Conservation (phyloP, 352 stramenopile species). For the Globisporangium nunn region DNA sequence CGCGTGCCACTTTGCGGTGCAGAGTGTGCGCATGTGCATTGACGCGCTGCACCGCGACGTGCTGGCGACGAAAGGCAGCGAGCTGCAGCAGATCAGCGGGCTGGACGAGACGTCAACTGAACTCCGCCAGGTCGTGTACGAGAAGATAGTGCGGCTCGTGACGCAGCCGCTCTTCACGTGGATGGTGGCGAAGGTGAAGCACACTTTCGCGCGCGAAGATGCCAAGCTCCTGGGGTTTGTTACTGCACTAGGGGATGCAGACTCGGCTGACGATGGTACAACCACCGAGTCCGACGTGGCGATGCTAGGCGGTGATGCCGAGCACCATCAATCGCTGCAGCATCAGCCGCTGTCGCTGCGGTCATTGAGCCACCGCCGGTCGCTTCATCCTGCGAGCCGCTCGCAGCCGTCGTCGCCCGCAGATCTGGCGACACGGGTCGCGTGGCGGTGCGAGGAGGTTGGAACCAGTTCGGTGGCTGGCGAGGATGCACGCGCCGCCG, state of each 20-base stretch:
- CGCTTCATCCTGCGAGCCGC: conserved; percentile 4
- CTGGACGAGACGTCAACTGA: conserved; percentile 27
- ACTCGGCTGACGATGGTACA: neutral
- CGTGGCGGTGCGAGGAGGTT: neutral
- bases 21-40: conserved; percentile 24
- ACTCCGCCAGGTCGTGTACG: conserved; percentile 26
- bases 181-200: conserved; percentile 31
- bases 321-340: conserved; percentile 2
- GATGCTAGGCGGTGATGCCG: neutral
- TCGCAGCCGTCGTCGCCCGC: conserved; percentile 6
- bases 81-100: conserved; percentile 41
- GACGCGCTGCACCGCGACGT: conserved; percentile 26
- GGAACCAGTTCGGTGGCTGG: neutral
- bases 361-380: conserved; percentile 4
- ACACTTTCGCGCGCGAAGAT: conserved; percentile 24
- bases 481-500: neutral
- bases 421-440: conserved; percentile 9
- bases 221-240: neutral
- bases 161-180: conserved; percentile 35
- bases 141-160: conserved; percentile 22
- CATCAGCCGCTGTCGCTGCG: conserved; percentile 12
- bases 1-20: conserved; percentile 13
- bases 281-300: neutral
- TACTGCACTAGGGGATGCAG: neutral
- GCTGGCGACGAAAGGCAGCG: conserved; percentile 24